phyloP scores from a whole-genome alignment of 148 eudicot genomes.

The Rhododendron simsii region DNA sequence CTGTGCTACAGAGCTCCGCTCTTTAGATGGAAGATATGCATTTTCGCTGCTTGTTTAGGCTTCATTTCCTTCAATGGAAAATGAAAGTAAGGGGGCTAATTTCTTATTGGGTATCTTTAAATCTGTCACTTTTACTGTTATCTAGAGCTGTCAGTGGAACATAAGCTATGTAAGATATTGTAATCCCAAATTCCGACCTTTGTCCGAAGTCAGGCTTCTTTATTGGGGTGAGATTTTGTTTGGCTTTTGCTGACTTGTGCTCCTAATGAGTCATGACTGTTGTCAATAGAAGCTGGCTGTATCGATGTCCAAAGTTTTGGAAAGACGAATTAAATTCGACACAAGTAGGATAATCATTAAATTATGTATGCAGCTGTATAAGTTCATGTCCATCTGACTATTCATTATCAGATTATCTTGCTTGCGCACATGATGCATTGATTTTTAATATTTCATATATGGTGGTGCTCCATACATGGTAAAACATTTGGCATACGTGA shows the following conservation, averaged over 20 bases:
- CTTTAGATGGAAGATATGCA: neutral
- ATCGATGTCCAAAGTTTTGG: neutral
- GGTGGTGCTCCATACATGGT: neutral
- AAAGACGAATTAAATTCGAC: neutral
- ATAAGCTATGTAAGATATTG: neutral
- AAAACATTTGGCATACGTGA: neutral
- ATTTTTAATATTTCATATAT: neutral
- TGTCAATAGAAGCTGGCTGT: neutral
- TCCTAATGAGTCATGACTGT: neutral
- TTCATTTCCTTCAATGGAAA: neutral
- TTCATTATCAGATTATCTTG: neutral
- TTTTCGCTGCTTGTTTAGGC: neutral
- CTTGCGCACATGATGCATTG: neutral
- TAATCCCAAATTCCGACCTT: neutral
- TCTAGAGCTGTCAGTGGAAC: neutral
- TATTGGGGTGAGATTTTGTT: neutral
- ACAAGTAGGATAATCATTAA: neutral
- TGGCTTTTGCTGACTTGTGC: neutral
- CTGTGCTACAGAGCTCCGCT: neutral
- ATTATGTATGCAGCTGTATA: neutral
- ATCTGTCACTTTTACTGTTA: neutral
- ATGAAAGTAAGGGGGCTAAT: neutral
- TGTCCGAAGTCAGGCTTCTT: neutral
- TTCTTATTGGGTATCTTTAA: neutral
- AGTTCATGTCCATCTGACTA: neutral